Conservation (phyloP, 2,329 filamentous ascomycete genomes). For the Ophiostoma piceae region DNA sequence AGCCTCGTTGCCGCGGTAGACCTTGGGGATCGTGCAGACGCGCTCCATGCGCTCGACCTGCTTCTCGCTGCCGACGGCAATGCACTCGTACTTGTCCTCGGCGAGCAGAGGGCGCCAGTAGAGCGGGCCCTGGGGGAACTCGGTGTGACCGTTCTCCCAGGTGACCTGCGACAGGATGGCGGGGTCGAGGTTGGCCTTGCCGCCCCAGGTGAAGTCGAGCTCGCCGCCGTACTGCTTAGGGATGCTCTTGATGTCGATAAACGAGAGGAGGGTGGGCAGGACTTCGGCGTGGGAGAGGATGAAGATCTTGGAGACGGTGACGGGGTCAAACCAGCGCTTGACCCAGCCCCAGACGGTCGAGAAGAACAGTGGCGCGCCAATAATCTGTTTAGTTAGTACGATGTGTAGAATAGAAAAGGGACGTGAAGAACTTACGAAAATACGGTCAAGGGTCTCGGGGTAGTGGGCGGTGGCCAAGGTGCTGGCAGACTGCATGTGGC, state of each 20-base stretch:
- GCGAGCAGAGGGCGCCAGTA: conserved; percentile 49
- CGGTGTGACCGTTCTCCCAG: conserved; percentile 50
- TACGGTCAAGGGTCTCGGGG: conserved; percentile 84
- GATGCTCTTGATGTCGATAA: conserved; percentile 77
- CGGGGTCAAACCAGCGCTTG: conserved; percentile 92
- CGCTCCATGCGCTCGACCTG: conserved; percentile 43
- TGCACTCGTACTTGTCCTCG: conserved; percentile 46
- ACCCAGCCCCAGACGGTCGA: conserved; percentile 92
- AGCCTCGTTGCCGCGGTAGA: conserved; percentile 31
- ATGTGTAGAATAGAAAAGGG: neutral
- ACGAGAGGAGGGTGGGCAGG: conserved; percentile 67
- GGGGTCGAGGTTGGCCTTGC: conserved; percentile 67
- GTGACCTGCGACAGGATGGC: conserved; percentile 44
- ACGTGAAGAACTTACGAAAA: conserved; percentile 42
- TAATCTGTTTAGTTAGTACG: conserved; percentile 42
- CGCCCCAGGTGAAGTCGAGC: conserved; percentile 75
- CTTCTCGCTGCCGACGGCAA: conserved; percentile 47
- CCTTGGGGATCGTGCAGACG: conserved; percentile 49
- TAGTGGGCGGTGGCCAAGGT: conserved; percentile 88
- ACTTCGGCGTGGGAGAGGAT: conserved; percentile 73
- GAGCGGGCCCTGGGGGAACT: conserved; percentile 53
- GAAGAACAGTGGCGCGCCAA: conserved; percentile 87
- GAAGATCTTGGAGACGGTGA: conserved; percentile 93
- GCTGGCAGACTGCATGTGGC: conserved; percentile 89
- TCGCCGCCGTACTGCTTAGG: conserved; percentile 86